Conservation (phyloP, 306 rosid genomes). For the Vicia sativa region DNA sequence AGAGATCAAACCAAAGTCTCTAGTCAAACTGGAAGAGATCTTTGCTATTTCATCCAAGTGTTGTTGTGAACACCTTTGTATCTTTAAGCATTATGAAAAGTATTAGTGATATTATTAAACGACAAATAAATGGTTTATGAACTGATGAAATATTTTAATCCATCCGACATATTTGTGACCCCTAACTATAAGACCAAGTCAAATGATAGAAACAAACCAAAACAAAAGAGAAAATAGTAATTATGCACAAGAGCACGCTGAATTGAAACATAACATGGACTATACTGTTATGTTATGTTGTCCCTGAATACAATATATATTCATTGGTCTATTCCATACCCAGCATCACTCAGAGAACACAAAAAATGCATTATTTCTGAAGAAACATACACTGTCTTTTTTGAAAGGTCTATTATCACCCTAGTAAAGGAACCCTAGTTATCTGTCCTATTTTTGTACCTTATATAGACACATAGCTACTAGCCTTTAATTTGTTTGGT, state of each 20-base stretch:
- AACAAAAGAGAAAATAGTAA: background rate
- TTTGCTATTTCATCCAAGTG: too few species aligned
- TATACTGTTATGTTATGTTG: background rate
- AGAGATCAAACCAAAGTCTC: too few species aligned
- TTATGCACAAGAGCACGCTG: conserved; percentile 16
- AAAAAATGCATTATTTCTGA: conserved; percentile 34
- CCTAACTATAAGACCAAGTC: too few species aligned
- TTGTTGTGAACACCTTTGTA: too few species aligned
- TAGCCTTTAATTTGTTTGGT: conserved; percentile 43
- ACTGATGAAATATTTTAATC: too few species aligned
- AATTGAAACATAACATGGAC: background rate
- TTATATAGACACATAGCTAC: conserved; percentile 28
- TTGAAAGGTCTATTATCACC: conserved; percentile 56
- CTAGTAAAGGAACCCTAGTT: conserved; percentile 40
- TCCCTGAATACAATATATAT: conserved; percentile 16
- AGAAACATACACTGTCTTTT: conserved; percentile 26
- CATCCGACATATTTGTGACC: too few species aligned
- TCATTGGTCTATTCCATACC: conserved; percentile 48
- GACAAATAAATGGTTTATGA: too few species aligned
- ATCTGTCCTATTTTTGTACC: conserved; percentile 44
- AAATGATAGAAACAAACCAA: too few species aligned
- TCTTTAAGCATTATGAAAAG: too few species aligned
- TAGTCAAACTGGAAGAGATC: too few species aligned
- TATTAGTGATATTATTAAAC: too few species aligned
- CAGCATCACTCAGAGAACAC: conserved; percentile 22